Percentiles rank a stretch among this genome's conserved stretches.
Conservation (phyloP, 208 protist species). For the Wallacemonas sp. region DNA sequence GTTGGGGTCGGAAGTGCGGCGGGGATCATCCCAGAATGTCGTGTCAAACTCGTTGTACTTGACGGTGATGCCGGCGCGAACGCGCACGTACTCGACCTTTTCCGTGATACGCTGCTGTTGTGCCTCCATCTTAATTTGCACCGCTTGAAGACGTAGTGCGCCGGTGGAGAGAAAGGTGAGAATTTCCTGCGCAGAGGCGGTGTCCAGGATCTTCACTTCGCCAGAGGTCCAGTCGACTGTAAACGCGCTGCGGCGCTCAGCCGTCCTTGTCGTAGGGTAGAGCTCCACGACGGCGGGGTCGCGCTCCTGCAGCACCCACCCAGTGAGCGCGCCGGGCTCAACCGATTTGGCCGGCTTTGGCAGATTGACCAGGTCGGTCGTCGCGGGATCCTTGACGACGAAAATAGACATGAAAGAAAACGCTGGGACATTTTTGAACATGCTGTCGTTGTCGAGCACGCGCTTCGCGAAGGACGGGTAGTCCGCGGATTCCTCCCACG, state of each 20-base stretch:
- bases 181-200: slow-evolving; percentile 84
- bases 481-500: slow-evolving; percentile 90
- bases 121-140: slow-evolving; percentile 88
- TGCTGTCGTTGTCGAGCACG: slow-evolving; percentile 79
- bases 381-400: slow-evolving; percentile 73
- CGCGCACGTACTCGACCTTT: slow-evolving; percentile 71
- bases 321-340: slow-evolving; percentile 65
- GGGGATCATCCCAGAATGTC: slow-evolving; percentile 85
- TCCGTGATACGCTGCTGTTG: slow-evolving; percentile 70
- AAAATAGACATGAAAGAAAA: slow-evolving; percentile 93
- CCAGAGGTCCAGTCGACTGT: slow-evolving; percentile 86
- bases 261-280: slow-evolving; percentile 32
- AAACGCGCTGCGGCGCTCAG: slow-evolving; percentile 58
- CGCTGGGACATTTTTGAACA: slow-evolving; percentile 79
- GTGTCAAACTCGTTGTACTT: slow-evolving; percentile 85
- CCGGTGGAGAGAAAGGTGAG: slow-evolving; percentile 85
- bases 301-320: slow-evolving; percentile 78
- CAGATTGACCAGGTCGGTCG: slow-evolving; percentile 45
- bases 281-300: slow-evolving; percentile 56
- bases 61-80: slow-evolving; percentile 70
- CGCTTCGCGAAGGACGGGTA: slow-evolving; percentile 85
- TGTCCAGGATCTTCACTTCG: slow-evolving; percentile 86
- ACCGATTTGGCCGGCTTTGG: slow-evolving; percentile 47
- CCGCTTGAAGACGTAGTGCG: slow-evolving; percentile 84
- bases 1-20: slow-evolving; percentile 46